A percentile compares a stretch with the other conserved stretches of the same genome.
Conservation (phyloP, 2,329 filamentous ascomycete genomes). For the Aspergillus felis region DNA sequence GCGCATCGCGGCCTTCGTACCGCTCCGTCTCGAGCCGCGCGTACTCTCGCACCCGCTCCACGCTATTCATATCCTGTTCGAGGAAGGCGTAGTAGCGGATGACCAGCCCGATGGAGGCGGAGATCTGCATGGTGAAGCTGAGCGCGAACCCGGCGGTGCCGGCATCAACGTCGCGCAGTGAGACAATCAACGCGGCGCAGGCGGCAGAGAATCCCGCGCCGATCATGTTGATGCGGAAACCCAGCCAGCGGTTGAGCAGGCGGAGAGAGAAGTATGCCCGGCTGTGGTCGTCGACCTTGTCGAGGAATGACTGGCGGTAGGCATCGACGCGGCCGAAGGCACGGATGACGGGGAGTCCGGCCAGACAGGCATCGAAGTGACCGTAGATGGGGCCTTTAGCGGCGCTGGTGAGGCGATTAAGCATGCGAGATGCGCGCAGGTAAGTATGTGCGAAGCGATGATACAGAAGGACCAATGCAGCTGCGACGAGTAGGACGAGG, state of each 20-base stretch:
- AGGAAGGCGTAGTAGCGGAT: constrained; percentile 67
- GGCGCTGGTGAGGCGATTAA: constrained; percentile 66
- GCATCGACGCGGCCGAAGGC: constrained; percentile 65
- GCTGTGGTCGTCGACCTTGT: constrained; percentile 63
- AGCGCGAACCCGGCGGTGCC: constrained; percentile 72
- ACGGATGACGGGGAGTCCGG: constrained; percentile 71
- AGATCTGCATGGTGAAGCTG: constrained; percentile 69
- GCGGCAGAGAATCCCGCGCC: constrained; percentile 65
- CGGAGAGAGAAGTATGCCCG: constrained; percentile 63
- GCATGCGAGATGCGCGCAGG: constrained; percentile 57
- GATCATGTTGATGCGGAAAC: constrained; percentile 68
- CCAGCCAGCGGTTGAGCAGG: constrained; percentile 74
- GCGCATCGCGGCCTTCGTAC: constrained; percentile 57
- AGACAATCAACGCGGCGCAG: constrained; percentile 62
- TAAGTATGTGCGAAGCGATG: constrained; percentile 58
- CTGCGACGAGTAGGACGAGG: constrained; percentile 59
- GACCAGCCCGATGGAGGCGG: constrained; percentile 62
- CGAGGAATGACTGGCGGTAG: constrained; percentile 67
- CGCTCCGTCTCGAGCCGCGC: constrained; percentile 64
- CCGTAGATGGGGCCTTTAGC: constrained; percentile 76
- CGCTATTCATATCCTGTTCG: constrained; percentile 61
- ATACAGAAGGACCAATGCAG: constrained; percentile 55
- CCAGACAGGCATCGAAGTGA: constrained; percentile 68
- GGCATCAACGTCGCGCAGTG: constrained; percentile 60
- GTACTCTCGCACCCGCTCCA: constrained; percentile 72